Evolutionary conservation across 1,284 basidiomycete genomes (phyloP), one percentile per base, ranked within the genome.

Genomic region (Ustanciosporium gigantosporum): DNA sequence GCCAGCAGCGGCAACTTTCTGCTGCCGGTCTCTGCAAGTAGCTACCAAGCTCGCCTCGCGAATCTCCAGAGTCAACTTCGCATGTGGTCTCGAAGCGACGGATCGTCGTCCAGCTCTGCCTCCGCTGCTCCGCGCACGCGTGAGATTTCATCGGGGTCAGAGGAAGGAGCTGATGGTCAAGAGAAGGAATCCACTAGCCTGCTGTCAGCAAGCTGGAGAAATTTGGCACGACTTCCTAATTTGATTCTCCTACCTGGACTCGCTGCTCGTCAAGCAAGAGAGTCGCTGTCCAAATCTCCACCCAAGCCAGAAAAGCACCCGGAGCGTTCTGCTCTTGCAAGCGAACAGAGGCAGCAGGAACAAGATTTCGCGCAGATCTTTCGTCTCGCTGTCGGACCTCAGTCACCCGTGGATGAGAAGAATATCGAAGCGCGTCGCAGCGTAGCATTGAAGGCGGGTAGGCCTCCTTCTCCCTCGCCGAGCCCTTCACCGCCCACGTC

Each of bases 231-330:
- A n/a, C 42, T 66, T 16, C 62, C 62, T 0, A 62, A 61, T 25
- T 43, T 66, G 15, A 66, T 66, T 19, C 47, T 66, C 5, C 37
- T 66, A 19, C 62, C 62, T 25, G 62, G 58, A n/a, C 32, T 62
- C 1, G 51, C 51, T 17, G 56, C 62, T 16, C 46, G 50, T 24
- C 59, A 61, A 41, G 58, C 58, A 3, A 37, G 48, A 16, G 58
- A 61, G 34, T 44, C 43, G 3, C 37, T 47, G 1, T 19, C 9
- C 17, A 9, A 19, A 35, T 9, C 17, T 13, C 11, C 17, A 8
- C 8, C 32, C 32, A 35, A 35, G 11, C 17, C 32, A 11, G 11
- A 35, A 19, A 9, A 29, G n/a, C 27, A 29, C n/a, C 11, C 27
- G n/a, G 27, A n/a, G 11, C 27, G 27, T 11, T n/a, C 11, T 11